These are phyloP conservation scores for Aplosporella prunicola DNA, from an alignment of 2,329 filamentous ascomycete genomes.

Conservation along the genomic window DNA sequence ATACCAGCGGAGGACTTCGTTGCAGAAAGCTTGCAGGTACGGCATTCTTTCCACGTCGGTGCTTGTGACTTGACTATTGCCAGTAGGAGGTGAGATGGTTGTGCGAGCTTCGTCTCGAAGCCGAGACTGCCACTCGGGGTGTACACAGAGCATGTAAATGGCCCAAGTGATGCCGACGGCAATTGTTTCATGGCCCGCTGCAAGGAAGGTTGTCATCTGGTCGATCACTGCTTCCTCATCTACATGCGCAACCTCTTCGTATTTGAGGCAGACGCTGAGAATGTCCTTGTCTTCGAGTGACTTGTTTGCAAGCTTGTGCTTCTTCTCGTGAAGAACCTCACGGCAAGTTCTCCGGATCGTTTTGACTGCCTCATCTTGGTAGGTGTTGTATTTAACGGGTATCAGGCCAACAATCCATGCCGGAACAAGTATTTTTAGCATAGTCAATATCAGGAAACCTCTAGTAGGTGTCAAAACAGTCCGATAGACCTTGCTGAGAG, in stretches of 20 bases:
- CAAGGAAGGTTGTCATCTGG: constrained; percentile 42
- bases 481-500: constrained; percentile 22
- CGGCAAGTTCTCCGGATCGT: constrained; percentile 26
- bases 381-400: constrained; percentile 35
- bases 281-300: constrained; percentile 20
- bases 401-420: constrained; percentile 33
- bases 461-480: constrained; percentile 26
- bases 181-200: constrained; percentile 59
- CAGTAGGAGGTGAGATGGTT: constrained; percentile 1
- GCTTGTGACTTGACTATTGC: not conserved
- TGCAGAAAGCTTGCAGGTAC: constrained; percentile 30
- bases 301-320: constrained; percentile 16
- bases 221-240: constrained; percentile 34
- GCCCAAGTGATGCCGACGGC: constrained; percentile 61
- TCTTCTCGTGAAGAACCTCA: constrained; percentile 35
- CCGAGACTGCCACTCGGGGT: constrained; percentile 53
- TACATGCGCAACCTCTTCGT: constrained; percentile 39
- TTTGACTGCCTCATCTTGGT: constrained; percentile 30
- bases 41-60: constrained; percentile 22
- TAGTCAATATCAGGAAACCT: constrained; percentile 15
- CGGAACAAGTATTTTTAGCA: constrained; percentile 22
- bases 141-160: constrained; percentile 53
- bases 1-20: constrained; percentile 32
- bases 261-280: constrained; percentile 37
- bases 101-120: constrained; percentile 56